Conservation (phyloP, 2,329 filamentous ascomycete genomes). For the Colletotrichum magnum region DNA sequence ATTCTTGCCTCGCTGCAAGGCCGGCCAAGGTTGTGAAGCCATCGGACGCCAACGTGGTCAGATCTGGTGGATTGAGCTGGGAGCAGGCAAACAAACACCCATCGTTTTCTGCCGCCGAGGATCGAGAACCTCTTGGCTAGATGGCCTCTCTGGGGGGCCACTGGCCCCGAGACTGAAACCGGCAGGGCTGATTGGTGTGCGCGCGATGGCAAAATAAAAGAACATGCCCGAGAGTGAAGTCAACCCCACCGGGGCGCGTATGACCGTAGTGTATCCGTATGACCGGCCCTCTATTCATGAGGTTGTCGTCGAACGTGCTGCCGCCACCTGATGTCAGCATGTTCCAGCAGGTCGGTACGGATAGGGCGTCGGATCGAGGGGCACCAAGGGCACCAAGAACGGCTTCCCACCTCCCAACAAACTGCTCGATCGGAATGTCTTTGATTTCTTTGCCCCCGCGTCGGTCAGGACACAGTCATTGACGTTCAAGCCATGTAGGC, state of each 20-base stretch:
- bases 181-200: neutral
- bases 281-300: constrained; percentile 3
- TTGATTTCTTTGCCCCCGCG: neutral
- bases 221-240: neutral
- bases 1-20: constrained; percentile 4
- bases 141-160: constrained; percentile 1
- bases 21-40: constrained; percentile 6
- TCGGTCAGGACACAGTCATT: constrained; percentile 3
- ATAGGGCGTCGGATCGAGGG: neutral
- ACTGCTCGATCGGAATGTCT: neutral
- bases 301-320: constrained; percentile 3
- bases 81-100: constrained; percentile 6
- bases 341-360: constrained; percentile 26
- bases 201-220: constrained; percentile 1
- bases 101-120: neutral
- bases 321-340: constrained; percentile 34
- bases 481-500: neutral
- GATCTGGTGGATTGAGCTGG: constrained; percentile 11
- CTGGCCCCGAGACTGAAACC: constrained; percentile 8
- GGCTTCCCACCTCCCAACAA: neutral
- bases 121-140: constrained; percentile 18
- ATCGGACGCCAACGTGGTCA: constrained; percentile 14
- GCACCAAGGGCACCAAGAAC: neutral
- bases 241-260: neutral
- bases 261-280: neutral